These are phyloP conservation scores for Cladosporium sp. DNA, from an alignment of 2,329 filamentous ascomycete species.

Conservation along the genomic window DNA sequence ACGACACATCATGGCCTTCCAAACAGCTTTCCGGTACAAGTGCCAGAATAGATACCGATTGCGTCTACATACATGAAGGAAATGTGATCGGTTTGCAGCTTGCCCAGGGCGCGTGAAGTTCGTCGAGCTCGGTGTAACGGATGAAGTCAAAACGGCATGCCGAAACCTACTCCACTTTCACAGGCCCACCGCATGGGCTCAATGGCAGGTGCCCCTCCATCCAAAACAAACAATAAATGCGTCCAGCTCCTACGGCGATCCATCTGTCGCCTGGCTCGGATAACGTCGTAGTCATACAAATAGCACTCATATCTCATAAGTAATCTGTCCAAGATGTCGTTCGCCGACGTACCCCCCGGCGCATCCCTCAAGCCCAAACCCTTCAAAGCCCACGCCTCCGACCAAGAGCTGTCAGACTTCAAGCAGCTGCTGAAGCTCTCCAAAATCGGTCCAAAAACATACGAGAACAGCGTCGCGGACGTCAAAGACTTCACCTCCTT, in stretches of 20 bases:
- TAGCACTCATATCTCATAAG: too few species aligned
- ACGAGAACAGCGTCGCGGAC: slow-evolving; percentile 41
- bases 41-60: too few species aligned
- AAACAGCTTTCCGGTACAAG: too few species aligned
- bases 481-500: slow-evolving; percentile 29
- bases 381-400: slow-evolving; percentile 37
- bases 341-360: slow-evolving; percentile 28
- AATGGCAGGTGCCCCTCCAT: background rate
- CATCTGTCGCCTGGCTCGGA: background rate
- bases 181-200: too few species aligned
- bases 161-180: slow-evolving; percentile 5
- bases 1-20: too few species aligned
- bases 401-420: slow-evolving; percentile 40
- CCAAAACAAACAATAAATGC: background rate
- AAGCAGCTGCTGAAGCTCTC: slow-evolving; percentile 41
- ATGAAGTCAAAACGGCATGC: too few species aligned
- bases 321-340: slow-evolving; percentile 15
- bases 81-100: too few species aligned
- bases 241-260: background rate
- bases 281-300: background rate
- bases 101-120: too few species aligned
- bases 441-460: slow-evolving; percentile 43
- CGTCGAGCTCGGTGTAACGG: too few species aligned
- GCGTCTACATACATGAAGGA: too few species aligned
- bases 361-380: slow-evolving; percentile 33